Percentiles rank a stretch among this genome's conserved stretches.
These are phyloP conservation scores for Quercus tomentella DNA, from an alignment of 331 rosid genomes.

Conservation along the genomic window DNA sequence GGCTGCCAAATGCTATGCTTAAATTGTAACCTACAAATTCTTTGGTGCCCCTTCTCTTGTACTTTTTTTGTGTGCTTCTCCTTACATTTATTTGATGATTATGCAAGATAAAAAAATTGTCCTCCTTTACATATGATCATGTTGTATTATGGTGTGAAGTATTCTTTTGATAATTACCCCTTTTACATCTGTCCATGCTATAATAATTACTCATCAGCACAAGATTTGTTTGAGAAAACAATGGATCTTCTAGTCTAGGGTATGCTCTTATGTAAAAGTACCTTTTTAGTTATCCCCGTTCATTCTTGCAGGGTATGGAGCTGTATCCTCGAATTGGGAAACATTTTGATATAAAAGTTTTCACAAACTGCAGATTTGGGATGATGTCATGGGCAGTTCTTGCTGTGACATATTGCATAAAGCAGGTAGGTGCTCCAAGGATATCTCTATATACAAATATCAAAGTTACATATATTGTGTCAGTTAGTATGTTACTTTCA, in stretches of 20 bases:
- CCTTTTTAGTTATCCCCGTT: not conserved
- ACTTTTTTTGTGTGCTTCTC: not conserved
- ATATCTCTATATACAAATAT: not conserved
- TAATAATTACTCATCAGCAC: not conserved
- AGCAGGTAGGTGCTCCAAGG: conserved; percentile 61
- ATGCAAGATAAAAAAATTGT: not conserved
- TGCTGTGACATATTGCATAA: conserved; percentile 93
- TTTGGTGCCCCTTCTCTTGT: not conserved
- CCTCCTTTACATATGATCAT: not conserved
- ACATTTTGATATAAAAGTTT: conserved; percentile 85
- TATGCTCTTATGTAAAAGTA: conserved; percentile 5
- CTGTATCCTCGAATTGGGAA: conserved; percentile 95
- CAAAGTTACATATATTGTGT: not conserved
- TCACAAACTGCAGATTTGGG: conserved; percentile 98
- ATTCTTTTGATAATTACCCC: not conserved
- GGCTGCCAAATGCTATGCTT: not conserved
- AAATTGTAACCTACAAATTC: not conserved
- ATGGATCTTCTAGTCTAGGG: not conserved
- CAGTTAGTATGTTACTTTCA: not conserved
- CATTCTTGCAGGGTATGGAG: conserved; percentile 87
- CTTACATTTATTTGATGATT: not conserved
- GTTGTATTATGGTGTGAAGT: not conserved
- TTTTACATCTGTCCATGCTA: not conserved
- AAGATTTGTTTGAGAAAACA: not conserved
- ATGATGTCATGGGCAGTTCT: conserved; percentile 99